Evolutionary conservation across 1,139 yeast species (phyloP).

Genomic region (Debaryomyces robertsiae): DNA sequence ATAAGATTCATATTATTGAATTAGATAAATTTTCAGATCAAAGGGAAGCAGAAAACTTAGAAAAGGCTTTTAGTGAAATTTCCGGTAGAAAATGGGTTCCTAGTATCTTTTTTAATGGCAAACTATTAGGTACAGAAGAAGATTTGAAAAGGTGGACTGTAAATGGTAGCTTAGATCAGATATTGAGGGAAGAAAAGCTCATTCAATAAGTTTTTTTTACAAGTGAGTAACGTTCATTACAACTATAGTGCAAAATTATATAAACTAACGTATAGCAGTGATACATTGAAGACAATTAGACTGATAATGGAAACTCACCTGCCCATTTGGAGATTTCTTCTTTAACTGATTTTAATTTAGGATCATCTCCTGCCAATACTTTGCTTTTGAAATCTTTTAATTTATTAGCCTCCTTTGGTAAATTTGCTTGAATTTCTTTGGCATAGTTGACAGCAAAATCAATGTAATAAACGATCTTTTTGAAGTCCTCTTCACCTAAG

Average conservation of each 20-base stretch:
- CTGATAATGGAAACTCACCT: slow-evolving; percentile 90
- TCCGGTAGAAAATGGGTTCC: slow-evolving; percentile 75
- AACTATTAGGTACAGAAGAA: slow-evolving; percentile 59
- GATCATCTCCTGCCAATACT: slow-evolving; percentile 69
- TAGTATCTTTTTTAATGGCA: slow-evolving; percentile 65
- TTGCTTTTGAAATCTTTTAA: slow-evolving; percentile 90
- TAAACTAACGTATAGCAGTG: background rate
- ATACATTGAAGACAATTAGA: slow-evolving; percentile 27
- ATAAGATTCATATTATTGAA: slow-evolving; percentile 58
- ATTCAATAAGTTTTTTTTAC: slow-evolving; percentile 11
- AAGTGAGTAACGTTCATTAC: background rate
- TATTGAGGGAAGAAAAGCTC: slow-evolving; percentile 46
- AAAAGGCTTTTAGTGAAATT: slow-evolving; percentile 59
- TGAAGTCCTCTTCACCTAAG: slow-evolving; percentile 83
- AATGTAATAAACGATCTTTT: slow-evolving; percentile 78
- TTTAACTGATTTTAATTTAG: slow-evolving; percentile 63
- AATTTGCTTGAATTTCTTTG: slow-evolving; percentile 66
- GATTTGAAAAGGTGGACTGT: slow-evolving; percentile 50
- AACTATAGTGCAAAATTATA: slow-evolving; percentile 1
- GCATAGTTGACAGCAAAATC: slow-evolving; percentile 84
- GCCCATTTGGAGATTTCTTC: slow-evolving; percentile 89
- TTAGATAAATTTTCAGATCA: slow-evolving; percentile 56
- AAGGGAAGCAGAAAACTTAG: slow-evolving; percentile 55
- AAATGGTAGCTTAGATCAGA: slow-evolving; percentile 42
- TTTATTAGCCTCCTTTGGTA: slow-evolving; percentile 87